A percentile compares a stretch with the other conserved stretches of the same genome.
Conservation (phyloP, 148 eudicot species). For the Heliosperma pusillum region DNA sequence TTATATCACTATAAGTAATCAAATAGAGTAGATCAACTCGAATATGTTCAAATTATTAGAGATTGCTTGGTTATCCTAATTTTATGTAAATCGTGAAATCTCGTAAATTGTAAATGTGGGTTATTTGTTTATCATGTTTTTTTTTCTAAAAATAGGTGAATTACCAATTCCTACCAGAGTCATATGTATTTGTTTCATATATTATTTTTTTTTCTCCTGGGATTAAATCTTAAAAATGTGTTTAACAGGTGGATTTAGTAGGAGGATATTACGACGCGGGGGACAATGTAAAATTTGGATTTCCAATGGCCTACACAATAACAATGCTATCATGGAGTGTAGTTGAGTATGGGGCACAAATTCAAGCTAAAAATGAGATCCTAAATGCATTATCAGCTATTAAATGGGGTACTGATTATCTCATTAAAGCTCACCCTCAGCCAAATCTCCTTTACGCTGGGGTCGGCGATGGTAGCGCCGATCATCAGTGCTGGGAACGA, state of each 20-base stretch:
- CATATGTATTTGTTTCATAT: too few relatives aligned
- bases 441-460: not conserved
- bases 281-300: constrained; percentile 83
- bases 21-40: too few relatives aligned
- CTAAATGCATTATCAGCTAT: constrained; percentile 63
- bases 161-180: too few relatives aligned
- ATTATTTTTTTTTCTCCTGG: too few relatives aligned
- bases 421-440: constrained; percentile 77
- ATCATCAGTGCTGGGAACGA: constrained; percentile 87
- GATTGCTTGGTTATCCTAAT: too few relatives aligned
- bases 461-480: constrained; percentile 64
- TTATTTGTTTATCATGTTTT: too few relatives aligned
- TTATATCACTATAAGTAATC: too few relatives aligned
- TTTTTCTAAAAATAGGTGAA: too few relatives aligned
- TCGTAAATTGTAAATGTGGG: too few relatives aligned
- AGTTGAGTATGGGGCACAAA: constrained; percentile 49
- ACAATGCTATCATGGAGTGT: constrained; percentile 85
- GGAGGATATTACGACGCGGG: constrained; percentile 98
- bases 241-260: constrained; percentile 60
- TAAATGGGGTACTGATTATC: constrained; percentile 82
- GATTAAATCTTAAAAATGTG: too few relatives aligned
- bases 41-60: too few relatives aligned
- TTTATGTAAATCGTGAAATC: too few relatives aligned
- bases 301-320: constrained; percentile 90
- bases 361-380: constrained; percentile 7